Percentiles rank a stretch among this genome's conserved stretches.
Evolutionary conservation across 2,329 filamentous ascomycete species (phyloP).

Genomic region (Teratosphaeriaceae sp.): DNA sequence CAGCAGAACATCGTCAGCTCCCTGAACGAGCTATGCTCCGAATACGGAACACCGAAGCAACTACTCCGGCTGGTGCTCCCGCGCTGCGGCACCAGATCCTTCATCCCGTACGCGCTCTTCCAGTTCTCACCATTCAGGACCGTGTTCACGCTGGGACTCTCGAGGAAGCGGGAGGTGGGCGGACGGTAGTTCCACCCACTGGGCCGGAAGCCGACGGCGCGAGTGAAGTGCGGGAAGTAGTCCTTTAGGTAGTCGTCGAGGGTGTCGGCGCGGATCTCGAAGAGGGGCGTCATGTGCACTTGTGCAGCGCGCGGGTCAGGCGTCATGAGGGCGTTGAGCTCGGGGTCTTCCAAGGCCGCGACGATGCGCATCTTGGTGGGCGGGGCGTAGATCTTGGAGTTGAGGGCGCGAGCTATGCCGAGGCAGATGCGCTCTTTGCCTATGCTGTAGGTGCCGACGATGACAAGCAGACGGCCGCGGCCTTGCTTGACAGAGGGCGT

Average conservation of each 20-base stretch:
- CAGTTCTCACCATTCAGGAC: constrained; percentile 65
- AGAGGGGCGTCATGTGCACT: constrained; percentile 95
- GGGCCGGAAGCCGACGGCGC: constrained; percentile 84
- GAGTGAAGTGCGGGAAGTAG: constrained; percentile 74
- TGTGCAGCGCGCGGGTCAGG: constrained; percentile 75
- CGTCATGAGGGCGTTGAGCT: constrained; percentile 72
- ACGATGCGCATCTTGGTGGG: constrained; percentile 78
- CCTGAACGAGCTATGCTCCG: constrained; percentile 89
- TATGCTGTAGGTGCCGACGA: constrained; percentile 96
- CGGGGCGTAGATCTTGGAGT: constrained; percentile 84
- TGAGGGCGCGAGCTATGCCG: constrained; percentile 78
- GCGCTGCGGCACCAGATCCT: constrained; percentile 71
- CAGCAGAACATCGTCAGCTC: constrained; percentile 93
- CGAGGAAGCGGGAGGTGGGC: constrained; percentile 54
- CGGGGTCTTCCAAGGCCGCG: constrained; percentile 75
- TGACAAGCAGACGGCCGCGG: constrained; percentile 69
- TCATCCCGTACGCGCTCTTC: constrained; percentile 64
- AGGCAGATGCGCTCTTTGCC: constrained; percentile 95
- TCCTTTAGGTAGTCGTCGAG: constrained; percentile 79
- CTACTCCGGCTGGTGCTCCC: constrained; percentile 76
- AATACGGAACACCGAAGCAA: constrained; percentile 93
- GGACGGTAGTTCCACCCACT: constrained; percentile 92
- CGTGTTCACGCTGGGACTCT: constrained; percentile 56
- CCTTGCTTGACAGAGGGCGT: constrained; percentile 26
- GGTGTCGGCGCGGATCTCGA: constrained; percentile 88